Evolutionary conservation across 176 grass and related monocot genomes (phyloP), one percentile per base, ranked within the genome.

Genomic region (Rhipidocladum racemiflorum): DNA sequence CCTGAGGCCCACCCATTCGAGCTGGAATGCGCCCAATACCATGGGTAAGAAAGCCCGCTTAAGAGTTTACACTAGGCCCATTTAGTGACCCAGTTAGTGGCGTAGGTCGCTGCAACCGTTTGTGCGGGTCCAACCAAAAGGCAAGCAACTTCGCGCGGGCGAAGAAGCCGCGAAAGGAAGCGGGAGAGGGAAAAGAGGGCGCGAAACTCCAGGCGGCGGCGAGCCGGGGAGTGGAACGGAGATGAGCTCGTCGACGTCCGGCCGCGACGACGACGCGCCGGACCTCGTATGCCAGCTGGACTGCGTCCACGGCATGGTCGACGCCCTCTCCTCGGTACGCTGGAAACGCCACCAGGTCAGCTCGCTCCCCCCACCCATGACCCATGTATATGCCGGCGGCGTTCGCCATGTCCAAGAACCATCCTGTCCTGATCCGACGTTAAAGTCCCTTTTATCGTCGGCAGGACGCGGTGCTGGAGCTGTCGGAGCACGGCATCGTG

Each of bases 341-440:
- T 98, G 96, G 96, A 98, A 98, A 85, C 91, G 91, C 36, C 82
- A 95, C 72, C 96, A 98, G 88, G 92, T 91, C 68, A n/a, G n/a
- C n/a, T n/a, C n/a, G n/a, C n/a, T n/a, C n/a, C n/a, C n/a, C n/a
- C n/a, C n/a, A n/a, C n/a, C n/a, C n/a, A n/a, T n/a, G n/a, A n/a
- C n/a, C n/a, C n/a, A n/a, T n/a, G 11, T 24, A 15, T 4, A 50
- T 62, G 25, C 60, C 27, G 25, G 60, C 25, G 5, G 60, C 14
- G 43, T 67, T 15, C 32, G 32, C 24, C 34, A 28, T 50, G 62
- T 64, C 21, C 25, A 62, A 7, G 38, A 54, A 23, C n/a, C 56
- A 24, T 48, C 44, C 21, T 24, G 40, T 38, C n/a, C 2, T 15
- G 21, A 44, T 50, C 68, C 40, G 51, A 73, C 13, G 51, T 34